Conservation (phyloP, 495 filamentous ascomycete genomes). For the Aspergillus leporis region DNA sequence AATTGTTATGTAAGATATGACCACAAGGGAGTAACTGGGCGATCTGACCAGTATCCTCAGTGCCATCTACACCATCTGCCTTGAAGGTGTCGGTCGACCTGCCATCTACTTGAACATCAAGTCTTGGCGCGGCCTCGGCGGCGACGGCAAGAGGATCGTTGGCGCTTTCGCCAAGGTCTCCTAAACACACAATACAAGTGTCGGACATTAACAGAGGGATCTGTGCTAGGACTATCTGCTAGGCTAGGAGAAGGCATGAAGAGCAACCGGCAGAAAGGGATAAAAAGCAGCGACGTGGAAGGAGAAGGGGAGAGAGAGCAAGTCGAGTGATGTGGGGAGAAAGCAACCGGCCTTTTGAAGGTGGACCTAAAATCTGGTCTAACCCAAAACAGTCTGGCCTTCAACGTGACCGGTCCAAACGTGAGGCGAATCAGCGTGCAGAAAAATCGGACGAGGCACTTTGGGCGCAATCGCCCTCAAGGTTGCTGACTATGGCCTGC, state of each 20-base stretch:
- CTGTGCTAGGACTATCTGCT: constrained; percentile 31
- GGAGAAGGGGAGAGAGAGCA: constrained; percentile 28
- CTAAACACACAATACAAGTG: constrained; percentile 95
- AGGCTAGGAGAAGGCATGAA: constrained; percentile 48
- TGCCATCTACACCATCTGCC: constrained; percentile 31
- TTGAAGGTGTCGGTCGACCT: constrained; percentile 36
- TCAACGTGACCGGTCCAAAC: constrained; percentile 38
- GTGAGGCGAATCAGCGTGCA: constrained; percentile 30
- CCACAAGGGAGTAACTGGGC: constrained; percentile 73
- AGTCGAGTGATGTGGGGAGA: constrained; percentile 40
- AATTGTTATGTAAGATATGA: constrained; percentile 88
- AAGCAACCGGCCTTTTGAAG: constrained; percentile 46
- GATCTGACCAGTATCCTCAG: constrained; percentile 52
- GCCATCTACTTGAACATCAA: constrained; percentile 37
- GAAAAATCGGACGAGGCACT: neutral
- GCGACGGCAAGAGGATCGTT: constrained; percentile 49
- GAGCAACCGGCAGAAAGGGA: constrained; percentile 33
- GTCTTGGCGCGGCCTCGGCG: constrained; percentile 49
- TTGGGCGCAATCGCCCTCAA: constrained; percentile 1
- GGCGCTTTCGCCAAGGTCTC: constrained; percentile 71
- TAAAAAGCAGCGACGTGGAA: constrained; percentile 16
- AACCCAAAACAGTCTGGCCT: constrained; percentile 43
- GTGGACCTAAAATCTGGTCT: constrained; percentile 42
- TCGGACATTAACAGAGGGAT: constrained; percentile 70
- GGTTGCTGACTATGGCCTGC: neutral